A percentile compares a stretch with the other conserved stretches of the same genome.
These are phyloP conservation scores for Steccherinum ochraceum DNA, from an alignment of 768 basidiomycete genomes.

Conservation along the genomic window DNA sequence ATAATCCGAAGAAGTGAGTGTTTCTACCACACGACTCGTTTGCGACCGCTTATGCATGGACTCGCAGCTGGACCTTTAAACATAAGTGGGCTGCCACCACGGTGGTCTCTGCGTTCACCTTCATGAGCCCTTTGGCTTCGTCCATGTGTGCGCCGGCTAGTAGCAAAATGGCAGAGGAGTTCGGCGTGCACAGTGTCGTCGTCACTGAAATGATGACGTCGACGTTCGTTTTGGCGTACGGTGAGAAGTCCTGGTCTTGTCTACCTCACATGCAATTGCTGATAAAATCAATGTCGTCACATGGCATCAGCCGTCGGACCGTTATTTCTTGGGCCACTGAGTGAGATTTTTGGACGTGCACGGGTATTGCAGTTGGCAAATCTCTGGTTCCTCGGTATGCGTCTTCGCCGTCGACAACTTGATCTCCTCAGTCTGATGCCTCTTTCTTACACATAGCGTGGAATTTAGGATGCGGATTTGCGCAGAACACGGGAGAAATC, in stretches of 20 bases:
- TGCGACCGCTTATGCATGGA: not conserved
- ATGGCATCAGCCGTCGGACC: slow-evolving; percentile 15
- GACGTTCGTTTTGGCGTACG: slow-evolving; percentile 48
- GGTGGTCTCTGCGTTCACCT: slow-evolving; percentile 58
- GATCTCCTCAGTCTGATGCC: not conserved
- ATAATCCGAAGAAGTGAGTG: slow-evolving; percentile 29
- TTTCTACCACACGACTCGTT: not conserved
- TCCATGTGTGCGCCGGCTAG: slow-evolving; percentile 65
- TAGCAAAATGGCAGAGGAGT: slow-evolving; percentile 37
- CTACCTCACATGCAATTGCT: not conserved
- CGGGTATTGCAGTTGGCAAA: slow-evolving; percentile 12
- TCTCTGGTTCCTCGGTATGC: slow-evolving; percentile 10
- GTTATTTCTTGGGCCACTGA: slow-evolving; percentile 30
- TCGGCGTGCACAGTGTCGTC: slow-evolving; percentile 42
- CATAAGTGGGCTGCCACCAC: slow-evolving; percentile 58
- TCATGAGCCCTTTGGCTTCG: slow-evolving; percentile 59
- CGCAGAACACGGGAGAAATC: slow-evolving; percentile 44
- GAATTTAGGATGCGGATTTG: slow-evolving; percentile 51
- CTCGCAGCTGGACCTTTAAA: slow-evolving; percentile 45
- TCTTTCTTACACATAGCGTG: slow-evolving; percentile 28
- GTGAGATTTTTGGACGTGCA: slow-evolving; percentile 32
- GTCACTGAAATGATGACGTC: slow-evolving; percentile 53
- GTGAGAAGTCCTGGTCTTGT: slow-evolving; percentile 29
- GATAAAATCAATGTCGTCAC: not conserved
- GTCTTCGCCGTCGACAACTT: not conserved